Evolutionary conservation across 768 basidiomycete genomes (phyloP).

Genomic region (Boletus patriciae): DNA sequence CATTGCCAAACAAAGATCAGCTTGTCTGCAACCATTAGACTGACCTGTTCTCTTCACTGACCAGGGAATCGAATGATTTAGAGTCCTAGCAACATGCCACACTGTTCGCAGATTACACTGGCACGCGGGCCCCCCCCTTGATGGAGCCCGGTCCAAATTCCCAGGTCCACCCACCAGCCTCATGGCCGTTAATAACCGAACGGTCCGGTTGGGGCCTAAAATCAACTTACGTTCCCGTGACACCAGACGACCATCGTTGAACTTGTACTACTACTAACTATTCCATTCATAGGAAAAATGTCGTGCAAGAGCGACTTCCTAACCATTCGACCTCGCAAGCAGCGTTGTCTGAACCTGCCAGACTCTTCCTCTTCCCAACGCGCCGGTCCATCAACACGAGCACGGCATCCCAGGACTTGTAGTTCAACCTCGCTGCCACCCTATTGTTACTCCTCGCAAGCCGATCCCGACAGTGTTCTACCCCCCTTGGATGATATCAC

Average conservation of each 20-base stretch:
- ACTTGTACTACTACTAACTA: slow-evolving; percentile 27
- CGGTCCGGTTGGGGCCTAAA: slow-evolving; percentile 16
- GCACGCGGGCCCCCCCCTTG: not conserved
- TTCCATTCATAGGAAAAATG: slow-evolving; percentile 17
- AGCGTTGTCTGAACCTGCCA: not conserved
- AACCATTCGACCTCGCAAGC: slow-evolving; percentile 9
- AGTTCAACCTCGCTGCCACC: slow-evolving; percentile 17
- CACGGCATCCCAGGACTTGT: slow-evolving; percentile 2
- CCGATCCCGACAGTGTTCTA: slow-evolving; percentile 1
- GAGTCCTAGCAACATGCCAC: not conserved
- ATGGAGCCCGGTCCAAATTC: not conserved
- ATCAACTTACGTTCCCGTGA: slow-evolving; percentile 29
- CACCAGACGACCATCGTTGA: slow-evolving; percentile 13
- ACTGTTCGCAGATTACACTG: not conserved
- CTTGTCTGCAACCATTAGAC: not conserved
- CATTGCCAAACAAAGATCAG: slow-evolving; percentile 13
- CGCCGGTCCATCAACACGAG: slow-evolving; percentile 7
- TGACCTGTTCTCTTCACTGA: not conserved
- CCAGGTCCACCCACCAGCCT: slow-evolving; percentile 10
- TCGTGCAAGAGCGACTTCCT: slow-evolving; percentile 14
- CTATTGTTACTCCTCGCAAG: not conserved
- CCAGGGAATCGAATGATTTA: not conserved
- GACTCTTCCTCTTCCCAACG: not conserved
- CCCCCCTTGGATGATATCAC: slow-evolving; percentile 11
- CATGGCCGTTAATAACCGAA: slow-evolving; percentile 19